These are phyloP conservation scores for Camellia japonica DNA, from an alignment of 148 eudicot species.

Conservation along the genomic window DNA sequence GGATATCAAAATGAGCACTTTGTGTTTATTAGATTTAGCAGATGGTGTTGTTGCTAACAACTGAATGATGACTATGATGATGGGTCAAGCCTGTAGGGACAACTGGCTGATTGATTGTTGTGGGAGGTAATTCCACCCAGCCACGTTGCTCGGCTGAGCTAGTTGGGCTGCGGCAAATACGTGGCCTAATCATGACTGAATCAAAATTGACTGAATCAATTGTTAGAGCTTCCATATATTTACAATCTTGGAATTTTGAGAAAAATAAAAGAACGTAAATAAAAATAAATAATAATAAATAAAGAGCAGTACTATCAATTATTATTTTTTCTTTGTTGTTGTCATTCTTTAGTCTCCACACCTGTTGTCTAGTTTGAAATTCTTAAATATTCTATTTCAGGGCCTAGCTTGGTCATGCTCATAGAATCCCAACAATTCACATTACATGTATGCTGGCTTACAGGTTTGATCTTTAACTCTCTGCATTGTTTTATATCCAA, in stretches of 20 bases:
- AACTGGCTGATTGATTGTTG: too few relatives aligned
- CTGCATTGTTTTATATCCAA: background rate
- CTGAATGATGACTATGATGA: too few relatives aligned
- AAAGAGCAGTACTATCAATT: background rate
- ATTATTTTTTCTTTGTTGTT: background rate
- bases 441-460: conserved; percentile 45
- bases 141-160: too few relatives aligned
- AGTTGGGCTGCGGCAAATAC: too few relatives aligned
- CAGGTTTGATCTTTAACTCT: conserved; percentile 28
- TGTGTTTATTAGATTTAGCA: too few relatives aligned
- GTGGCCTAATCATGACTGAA: too few relatives aligned
- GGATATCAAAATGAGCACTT: too few relatives aligned
- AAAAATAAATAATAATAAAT: background rate
- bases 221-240: background rate
- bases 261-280: background rate
- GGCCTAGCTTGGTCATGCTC: conserved; percentile 56
- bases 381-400: conserved; percentile 18
- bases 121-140: too few relatives aligned
- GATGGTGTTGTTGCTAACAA: too few relatives aligned
- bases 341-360: too few relatives aligned
- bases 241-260: background rate
- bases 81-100: too few relatives aligned
- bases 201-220: too few relatives aligned
- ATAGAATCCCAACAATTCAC: conserved; percentile 38
- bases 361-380: background rate